phyloP scores from a whole-genome alignment of 164 flowering plant species.

The Malania oleifera region DNA sequence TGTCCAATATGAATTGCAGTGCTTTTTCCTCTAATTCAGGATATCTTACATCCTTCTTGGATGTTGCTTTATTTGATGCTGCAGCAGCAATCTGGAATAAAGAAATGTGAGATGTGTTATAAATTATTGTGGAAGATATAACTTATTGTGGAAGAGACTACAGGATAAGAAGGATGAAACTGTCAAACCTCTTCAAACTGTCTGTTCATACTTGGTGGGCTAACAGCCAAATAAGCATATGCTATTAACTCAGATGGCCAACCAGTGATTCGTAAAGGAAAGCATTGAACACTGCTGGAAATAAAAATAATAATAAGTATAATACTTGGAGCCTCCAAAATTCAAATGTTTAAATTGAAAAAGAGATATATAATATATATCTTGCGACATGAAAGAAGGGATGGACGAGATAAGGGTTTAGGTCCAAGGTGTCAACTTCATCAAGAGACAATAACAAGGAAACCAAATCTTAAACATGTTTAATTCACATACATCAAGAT shows the following conservation, averaged over 20 bases:
- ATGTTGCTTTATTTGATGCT: slow-evolving; percentile 57
- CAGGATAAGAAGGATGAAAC: neutral
- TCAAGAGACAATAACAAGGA: neutral
- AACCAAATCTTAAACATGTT: neutral
- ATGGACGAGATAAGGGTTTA: neutral
- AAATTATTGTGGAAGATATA: too few species aligned
- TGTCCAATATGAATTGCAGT: slow-evolving; percentile 70
- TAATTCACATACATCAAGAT: neutral
- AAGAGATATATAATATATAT: neutral
- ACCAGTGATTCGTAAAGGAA: slow-evolving; percentile 77
- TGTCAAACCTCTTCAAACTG: slow-evolving; percentile 75
- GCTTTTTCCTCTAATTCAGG: slow-evolving; percentile 83
- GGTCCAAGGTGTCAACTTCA: neutral
- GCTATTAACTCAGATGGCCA: slow-evolving; percentile 95
- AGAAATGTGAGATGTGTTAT: slow-evolving; percentile 2
- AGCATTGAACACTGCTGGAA: slow-evolving; percentile 54
- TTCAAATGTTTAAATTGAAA: too few species aligned
- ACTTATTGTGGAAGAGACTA: neutral
- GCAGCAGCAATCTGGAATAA: slow-evolving; percentile 80
- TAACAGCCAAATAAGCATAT: slow-evolving; percentile 80
- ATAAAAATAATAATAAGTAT: neutral
- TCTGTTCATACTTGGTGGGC: slow-evolving; percentile 68
- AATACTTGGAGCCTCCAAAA: too few species aligned
- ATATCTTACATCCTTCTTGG: slow-evolving; percentile 60
- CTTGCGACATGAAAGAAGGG: neutral